Percentiles rank a stretch among this genome's conserved stretches.
Conservation (phyloP, 2,329 filamentous ascomycete genomes). For the Claviceps paspali region DNA sequence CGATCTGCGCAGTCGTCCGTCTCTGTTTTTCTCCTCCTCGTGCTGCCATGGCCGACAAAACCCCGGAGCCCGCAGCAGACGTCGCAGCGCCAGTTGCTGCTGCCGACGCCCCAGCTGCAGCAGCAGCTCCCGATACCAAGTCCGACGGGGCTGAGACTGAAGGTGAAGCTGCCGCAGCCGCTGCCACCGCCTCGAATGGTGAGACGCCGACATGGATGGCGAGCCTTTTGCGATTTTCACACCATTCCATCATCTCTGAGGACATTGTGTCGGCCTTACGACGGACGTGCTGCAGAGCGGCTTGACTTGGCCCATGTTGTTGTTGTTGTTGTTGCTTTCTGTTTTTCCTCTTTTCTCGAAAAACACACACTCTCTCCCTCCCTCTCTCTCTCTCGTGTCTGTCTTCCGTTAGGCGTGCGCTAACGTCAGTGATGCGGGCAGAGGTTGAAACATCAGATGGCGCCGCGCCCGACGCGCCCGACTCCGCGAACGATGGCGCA, state of each 20-base stretch:
- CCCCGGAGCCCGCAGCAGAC: constrained; percentile 20
- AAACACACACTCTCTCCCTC: too few species aligned
- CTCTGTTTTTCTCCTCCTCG: background rate
- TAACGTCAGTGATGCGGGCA: background rate
- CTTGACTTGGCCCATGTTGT: background rate
- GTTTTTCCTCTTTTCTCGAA: too few species aligned
- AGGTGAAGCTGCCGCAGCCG: constrained; percentile 13
- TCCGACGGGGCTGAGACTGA: constrained; percentile 10
- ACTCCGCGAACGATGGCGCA: constrained; percentile 16
- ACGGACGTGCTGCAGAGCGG: background rate
- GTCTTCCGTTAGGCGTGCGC: background rate
- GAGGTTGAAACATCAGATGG: constrained; percentile 15
- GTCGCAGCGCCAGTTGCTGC: constrained; percentile 18
- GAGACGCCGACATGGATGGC: constrained; percentile 10
- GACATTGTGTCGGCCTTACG: too few species aligned
- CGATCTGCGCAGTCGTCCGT: too few species aligned
- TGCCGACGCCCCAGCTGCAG: constrained; percentile 8
- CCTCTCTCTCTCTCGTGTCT: too few species aligned
- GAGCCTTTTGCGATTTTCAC: background rate
- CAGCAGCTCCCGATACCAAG: constrained; percentile 12
- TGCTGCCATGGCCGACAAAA: constrained; percentile 23
- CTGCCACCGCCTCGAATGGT: constrained; percentile 17
- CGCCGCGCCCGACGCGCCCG: constrained; percentile 11
- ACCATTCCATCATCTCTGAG: background rate
- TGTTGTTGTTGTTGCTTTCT: too few species aligned